A percentile compares a stretch with the other conserved stretches of the same genome.
phyloP scores from a whole-genome alignment of 2,329 filamentous ascomycete species.

The Berkeleyomyces basicola region DNA sequence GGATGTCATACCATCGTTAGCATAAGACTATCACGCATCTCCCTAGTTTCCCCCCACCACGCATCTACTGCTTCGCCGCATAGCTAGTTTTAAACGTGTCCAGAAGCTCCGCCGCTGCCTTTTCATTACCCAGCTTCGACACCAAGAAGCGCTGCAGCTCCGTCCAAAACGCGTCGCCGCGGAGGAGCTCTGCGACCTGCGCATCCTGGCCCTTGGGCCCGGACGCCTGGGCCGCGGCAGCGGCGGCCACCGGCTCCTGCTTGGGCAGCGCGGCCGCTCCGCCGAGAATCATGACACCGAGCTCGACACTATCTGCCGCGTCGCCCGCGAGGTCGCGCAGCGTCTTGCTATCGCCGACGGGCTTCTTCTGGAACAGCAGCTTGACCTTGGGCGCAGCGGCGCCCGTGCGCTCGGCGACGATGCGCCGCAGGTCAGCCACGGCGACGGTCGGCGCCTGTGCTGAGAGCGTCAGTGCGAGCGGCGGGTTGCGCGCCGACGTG shows the following conservation, averaged over 20 bases:
- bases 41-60: background rate
- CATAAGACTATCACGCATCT: background rate
- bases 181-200: conserved; percentile 41
- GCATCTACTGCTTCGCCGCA: conserved; percentile 29
- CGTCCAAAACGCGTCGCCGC: conserved; percentile 65
- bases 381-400: conserved; percentile 67
- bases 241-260: conserved; percentile 21
- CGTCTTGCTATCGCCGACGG: conserved; percentile 59
- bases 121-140: conserved; percentile 60
- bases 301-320: conserved; percentile 40
- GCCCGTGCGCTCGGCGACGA: conserved; percentile 45
- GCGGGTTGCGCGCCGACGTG: conserved; percentile 63
- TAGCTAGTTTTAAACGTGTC: conserved; percentile 56
- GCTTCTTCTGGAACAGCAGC: conserved; percentile 75
- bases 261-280: conserved; percentile 34
- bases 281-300: conserved; percentile 77
- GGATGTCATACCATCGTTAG: background rate
- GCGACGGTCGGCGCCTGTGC: conserved; percentile 51
- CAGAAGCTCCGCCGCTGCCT: conserved; percentile 45
- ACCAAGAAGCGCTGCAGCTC: conserved; percentile 69
- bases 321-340: conserved; percentile 53
- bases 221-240: conserved; percentile 15
- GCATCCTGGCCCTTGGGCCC: conserved; percentile 25
- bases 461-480: conserved; percentile 48
- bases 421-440: conserved; percentile 60